Evolutionary conservation across 2,329 filamentous ascomycete species (phyloP).

Genomic region (Pseudogymnoascus sp.): DNA sequence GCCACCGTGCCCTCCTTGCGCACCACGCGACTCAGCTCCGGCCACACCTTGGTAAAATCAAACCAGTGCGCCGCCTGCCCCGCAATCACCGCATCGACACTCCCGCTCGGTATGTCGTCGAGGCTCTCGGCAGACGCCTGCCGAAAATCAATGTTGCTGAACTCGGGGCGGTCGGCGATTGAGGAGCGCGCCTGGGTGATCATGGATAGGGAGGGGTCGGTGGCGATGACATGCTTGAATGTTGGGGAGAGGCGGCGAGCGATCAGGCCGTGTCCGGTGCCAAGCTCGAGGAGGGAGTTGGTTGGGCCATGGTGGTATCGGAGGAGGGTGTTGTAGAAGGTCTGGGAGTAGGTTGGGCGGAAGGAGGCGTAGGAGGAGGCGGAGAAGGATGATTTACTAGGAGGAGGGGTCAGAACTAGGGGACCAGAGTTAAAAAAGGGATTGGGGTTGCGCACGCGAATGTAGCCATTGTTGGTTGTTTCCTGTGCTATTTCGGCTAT

Average conservation of each 20-base stretch:
- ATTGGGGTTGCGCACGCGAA: slow-evolving; percentile 36
- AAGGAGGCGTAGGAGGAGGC: slow-evolving; percentile 50
- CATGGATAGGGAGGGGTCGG: slow-evolving; percentile 52
- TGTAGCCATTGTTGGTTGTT: slow-evolving; percentile 35
- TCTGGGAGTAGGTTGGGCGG: slow-evolving; percentile 48
- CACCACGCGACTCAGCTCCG: slow-evolving; percentile 45
- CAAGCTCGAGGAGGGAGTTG: slow-evolving; percentile 45
- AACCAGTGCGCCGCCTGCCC: slow-evolving; percentile 61
- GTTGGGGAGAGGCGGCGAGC: slow-evolving; percentile 43
- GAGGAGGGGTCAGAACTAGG: slow-evolving; percentile 17
- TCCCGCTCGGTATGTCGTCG: slow-evolving; percentile 38
- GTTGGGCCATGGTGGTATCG: slow-evolving; percentile 39
- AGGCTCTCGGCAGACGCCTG: slow-evolving; percentile 46
- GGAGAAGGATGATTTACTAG: slow-evolving; percentile 46
- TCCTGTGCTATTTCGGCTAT: slow-evolving; percentile 8
- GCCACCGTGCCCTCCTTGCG: slow-evolving; percentile 49
- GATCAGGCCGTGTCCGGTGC: slow-evolving; percentile 53
- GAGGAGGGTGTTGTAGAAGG: slow-evolving; percentile 45
- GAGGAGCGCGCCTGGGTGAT: slow-evolving; percentile 39
- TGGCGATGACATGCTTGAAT: slow-evolving; percentile 43
- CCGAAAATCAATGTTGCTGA: slow-evolving; percentile 39
- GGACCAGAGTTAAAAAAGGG: slow-evolving; percentile 1
- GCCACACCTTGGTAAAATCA: slow-evolving; percentile 46
- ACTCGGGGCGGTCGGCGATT: slow-evolving; percentile 24
- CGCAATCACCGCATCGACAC: slow-evolving; percentile 43